phyloP scores from a whole-genome alignment of 2,329 filamentous ascomycete species.

The Aspergillus sp. region DNA sequence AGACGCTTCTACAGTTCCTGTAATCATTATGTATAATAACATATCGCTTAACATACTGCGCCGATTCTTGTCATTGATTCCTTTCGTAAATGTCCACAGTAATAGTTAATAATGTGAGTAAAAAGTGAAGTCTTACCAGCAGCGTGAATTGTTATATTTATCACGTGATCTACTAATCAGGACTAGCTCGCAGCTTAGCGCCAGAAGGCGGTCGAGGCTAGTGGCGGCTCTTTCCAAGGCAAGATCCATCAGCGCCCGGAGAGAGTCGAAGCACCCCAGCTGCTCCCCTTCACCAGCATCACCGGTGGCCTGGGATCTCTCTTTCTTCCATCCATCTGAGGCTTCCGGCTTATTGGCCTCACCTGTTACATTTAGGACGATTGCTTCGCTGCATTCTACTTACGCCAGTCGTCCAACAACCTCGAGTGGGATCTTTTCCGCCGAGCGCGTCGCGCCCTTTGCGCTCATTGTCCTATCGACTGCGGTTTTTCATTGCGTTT shows the following conservation, averaged over 20 bases:
- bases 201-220: constrained; percentile 26
- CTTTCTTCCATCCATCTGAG: constrained; percentile 29
- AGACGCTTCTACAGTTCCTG: constrained; percentile 54
- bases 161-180: constrained; percentile 25
- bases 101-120: not conserved
- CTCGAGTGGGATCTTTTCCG: constrained; percentile 23
- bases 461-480: constrained; percentile 18
- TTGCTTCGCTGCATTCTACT: constrained; percentile 11
- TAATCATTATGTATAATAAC: constrained; percentile 22
- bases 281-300: constrained; percentile 25
- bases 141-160: too few relatives aligned
- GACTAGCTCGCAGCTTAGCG: constrained; percentile 22
- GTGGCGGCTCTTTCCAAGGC: constrained; percentile 33
- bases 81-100: too few relatives aligned
- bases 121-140: not conserved
- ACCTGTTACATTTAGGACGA: constrained; percentile 1
- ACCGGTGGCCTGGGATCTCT: constrained; percentile 27
- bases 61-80: not conserved
- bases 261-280: constrained; percentile 22
- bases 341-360: constrained; percentile 23
- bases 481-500: constrained; percentile 11
- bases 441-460: constrained; percentile 31
- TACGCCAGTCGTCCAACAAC: constrained; percentile 14
- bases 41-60: constrained; percentile 7
- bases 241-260: constrained; percentile 33